Evolutionary conservation across 768 basidiomycete species (phyloP), one percentile per base, ranked within the genome.

Genomic region (Terana coerulea): DNA sequence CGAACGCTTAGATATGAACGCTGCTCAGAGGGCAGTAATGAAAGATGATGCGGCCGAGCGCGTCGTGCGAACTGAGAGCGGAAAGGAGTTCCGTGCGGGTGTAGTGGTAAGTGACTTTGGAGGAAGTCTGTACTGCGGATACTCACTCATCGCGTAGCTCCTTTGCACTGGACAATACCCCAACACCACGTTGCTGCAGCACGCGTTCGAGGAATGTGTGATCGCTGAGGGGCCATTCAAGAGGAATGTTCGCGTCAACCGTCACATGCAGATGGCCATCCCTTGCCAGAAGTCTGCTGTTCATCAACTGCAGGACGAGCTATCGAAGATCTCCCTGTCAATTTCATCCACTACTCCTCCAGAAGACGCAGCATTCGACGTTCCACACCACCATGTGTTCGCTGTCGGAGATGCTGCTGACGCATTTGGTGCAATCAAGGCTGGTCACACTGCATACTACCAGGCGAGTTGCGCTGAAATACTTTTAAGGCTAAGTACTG

Each of bases 351-450:
- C 45, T 7, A n/a, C n/a, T n/a, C n/a, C n/a, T n/a, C 36, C 29
- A 5, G 52, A 44, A 7, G 37, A 42, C 52, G 40, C 45, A 15
- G 53, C 39, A 14, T 7, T 7, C 15, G 17, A 71, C 69, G 19
- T 63, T 4, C 68, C 74, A 0, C 79, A 80, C 58, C 72, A 75
- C 0, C 69, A 82, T 52, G 72, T 86, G 11, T 86, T 84, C 58
- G 82, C 75, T 8, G 64, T 84, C 5, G 84, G 84, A 7, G 84
- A 86, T 48, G 73, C 76, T 0, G 83, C 82, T 0, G 81, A 84
- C 61, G 80, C 80, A 4, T 84, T 82, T 52, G 81, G 81, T 5
- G 84, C 82, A 0, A 75, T 79, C 21, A 74, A 78, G 21, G 82
- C 83, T 11, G 84, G 81, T 0, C 77, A 82, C 54, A 80, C 69